A percentile compares a stretch with the other conserved stretches of the same genome.
These are phyloP conservation scores for Capronia americana DNA, from an alignment of 2,329 filamentous ascomycete genomes.

Conservation along the genomic window DNA sequence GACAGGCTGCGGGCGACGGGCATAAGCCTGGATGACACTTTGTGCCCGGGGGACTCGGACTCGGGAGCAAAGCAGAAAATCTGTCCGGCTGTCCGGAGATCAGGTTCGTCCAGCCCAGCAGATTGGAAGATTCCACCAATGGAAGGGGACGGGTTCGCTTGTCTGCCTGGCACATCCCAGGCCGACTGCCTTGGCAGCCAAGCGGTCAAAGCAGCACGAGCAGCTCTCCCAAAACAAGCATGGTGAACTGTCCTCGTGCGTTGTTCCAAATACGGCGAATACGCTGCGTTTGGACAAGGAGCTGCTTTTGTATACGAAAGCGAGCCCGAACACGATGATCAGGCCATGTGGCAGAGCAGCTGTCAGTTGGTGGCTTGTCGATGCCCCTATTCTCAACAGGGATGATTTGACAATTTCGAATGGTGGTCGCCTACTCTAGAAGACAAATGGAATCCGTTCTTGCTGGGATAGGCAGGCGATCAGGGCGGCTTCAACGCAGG, in stretches of 20 bases:
- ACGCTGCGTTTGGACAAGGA: neutral
- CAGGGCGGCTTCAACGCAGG: constrained; percentile 8
- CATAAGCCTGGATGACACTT: neutral
- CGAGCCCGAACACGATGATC: constrained; percentile 10
- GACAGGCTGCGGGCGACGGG: neutral
- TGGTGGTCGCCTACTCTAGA: neutral
- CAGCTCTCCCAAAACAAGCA: neutral
- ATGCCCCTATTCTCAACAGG: neutral
- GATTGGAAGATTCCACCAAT: constrained; percentile 1
- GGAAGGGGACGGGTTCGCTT: neutral
- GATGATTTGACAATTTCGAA: neutral
- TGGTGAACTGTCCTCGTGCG: neutral
- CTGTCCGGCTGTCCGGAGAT: neutral
- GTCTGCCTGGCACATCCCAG: constrained; percentile 7
- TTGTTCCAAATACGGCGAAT: constrained; percentile 23
- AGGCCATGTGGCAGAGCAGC: constrained; percentile 7
- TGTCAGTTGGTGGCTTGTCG: constrained; percentile 5
- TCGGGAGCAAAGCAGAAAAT: neutral
- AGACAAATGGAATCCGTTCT: constrained; percentile 3
- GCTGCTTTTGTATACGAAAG: constrained; percentile 19
- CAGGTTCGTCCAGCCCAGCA: neutral
- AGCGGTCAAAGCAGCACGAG: constrained; percentile 16
- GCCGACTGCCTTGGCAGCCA: neutral
- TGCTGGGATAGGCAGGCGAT: constrained; percentile 1
- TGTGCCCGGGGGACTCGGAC: neutral